These are phyloP conservation scores for Neohortaea acidophila DNA, from an alignment of 495 filamentous ascomycete species.

Conservation along the genomic window DNA sequence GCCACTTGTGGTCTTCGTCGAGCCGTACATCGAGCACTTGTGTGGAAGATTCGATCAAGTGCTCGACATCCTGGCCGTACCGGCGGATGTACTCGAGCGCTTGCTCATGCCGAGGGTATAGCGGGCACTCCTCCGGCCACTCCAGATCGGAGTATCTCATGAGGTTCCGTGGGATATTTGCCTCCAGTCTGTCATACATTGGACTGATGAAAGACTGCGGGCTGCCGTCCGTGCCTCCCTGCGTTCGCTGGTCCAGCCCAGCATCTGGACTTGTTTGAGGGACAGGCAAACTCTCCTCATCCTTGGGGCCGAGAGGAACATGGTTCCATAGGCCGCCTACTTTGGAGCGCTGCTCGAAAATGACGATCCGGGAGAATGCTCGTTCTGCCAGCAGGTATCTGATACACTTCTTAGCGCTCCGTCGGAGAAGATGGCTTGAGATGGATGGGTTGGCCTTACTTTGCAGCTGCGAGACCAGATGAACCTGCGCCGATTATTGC, in stretches of 20 bases:
- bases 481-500: constrained; percentile 61
- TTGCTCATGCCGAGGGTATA: constrained; percentile 54
- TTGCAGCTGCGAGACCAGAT: constrained; percentile 48
- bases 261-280: constrained; percentile 26
- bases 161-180: constrained; percentile 70
- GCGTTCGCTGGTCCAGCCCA: constrained; percentile 14
- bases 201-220: constrained; percentile 45
- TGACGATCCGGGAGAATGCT: constrained; percentile 50
- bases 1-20: constrained; percentile 30
- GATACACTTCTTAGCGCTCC: not conserved
- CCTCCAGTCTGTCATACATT: constrained; percentile 65
- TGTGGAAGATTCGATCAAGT: constrained; percentile 40
- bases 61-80: constrained; percentile 50
- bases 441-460: constrained; percentile 24
- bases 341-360: constrained; percentile 65
- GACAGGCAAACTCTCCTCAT: constrained; percentile 13
- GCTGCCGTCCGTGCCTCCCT: constrained; percentile 10
- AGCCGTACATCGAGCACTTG: constrained; percentile 39
- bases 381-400: constrained; percentile 64
- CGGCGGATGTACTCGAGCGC: constrained; percentile 59
- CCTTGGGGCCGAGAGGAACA: constrained; percentile 25
- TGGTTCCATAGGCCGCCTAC: constrained; percentile 80
- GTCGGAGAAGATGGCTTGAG: not conserved
- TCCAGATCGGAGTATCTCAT: constrained; percentile 65
- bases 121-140: constrained; percentile 45